A percentile compares a stretch with the other conserved stretches of the same genome.
phyloP scores from a whole-genome alignment of 1,139 yeast species.

The Kodamaea suecica region DNA sequence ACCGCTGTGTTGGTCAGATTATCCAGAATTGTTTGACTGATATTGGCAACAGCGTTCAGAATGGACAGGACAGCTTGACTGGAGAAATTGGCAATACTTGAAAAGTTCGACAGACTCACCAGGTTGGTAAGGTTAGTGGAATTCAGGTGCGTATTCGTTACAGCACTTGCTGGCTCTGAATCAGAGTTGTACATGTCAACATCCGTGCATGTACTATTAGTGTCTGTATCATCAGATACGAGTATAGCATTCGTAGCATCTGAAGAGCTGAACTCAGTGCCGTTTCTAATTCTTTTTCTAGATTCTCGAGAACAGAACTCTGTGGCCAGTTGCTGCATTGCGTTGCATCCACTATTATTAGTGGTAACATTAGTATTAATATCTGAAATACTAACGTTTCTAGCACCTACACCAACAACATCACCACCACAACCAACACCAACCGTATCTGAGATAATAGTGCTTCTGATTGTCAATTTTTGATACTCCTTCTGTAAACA shows the following conservation, averaged over 20 bases:
- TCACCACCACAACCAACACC: no score
- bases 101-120: no score
- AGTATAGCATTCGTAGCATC: conserved; percentile 6
- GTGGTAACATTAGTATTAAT: background rate
- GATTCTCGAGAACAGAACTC: background rate
- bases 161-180: conserved; percentile 27
- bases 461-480: conserved; percentile 21
- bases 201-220: conserved; percentile 14
- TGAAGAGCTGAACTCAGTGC: conserved; percentile 11
- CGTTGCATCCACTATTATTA: background rate
- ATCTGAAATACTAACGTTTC: no score
- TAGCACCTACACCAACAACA: no score
- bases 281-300: conserved; percentile 16
- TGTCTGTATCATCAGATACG: conserved; percentile 11
- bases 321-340: background rate
- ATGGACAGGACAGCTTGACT: background rate
- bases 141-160: no score
- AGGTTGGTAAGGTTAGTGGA: no score
- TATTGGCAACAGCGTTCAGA: no score
- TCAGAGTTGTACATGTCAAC: conserved; percentile 41
- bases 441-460: background rate
- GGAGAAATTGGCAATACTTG: background rate
- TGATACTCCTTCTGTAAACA: conserved; percentile 37
- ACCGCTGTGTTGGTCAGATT: conserved; percentile 4
- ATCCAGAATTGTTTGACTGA: background rate